Base-by-base conservation (phyloP, 345 rosid genomes). In the Melaleuca quinquenervia region DNA sequence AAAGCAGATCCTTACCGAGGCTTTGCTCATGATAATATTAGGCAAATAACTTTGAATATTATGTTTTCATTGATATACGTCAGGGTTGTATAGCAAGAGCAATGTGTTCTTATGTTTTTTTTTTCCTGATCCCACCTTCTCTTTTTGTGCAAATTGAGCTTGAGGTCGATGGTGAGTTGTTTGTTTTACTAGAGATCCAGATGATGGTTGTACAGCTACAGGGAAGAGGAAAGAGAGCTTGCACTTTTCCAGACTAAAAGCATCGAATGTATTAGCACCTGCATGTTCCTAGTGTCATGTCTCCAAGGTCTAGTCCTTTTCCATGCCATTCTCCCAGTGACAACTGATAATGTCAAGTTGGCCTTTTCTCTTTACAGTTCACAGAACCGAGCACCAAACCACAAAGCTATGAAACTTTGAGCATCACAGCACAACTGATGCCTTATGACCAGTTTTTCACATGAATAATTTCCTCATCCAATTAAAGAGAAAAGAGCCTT, bases 1-100 rank as follows among this genome's bases (percentile, higher is more conserved):
- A 90, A 51, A 91, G 62, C 53, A 93, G 94, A 91, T 94, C 97
- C 14, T 88, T 97, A 75, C 98, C 98, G 12, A 96, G 87, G 91
- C 93, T 96, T 11, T 97, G 99, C 90, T 96, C 98, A 52, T 94
- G 93, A 94, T 86, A 87, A 41, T 41, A 83, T 50, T 62, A 44
- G 52, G 49, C 16, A 48, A 4, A 84, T 82, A 55, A 51, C 80
- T 58, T 85, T 89, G 84, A 87, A 36, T 70, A 48, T 70, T 70
- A 48, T 18, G 48, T 70, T 36, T 70, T 44, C 80, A 18, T 36
- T 32, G 76, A 32, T 32, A 64, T 64, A 32, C 32, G 88, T 89
- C 44, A 24, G 75, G 80, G 54, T 62, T 48, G 82, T 85, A 90
- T 82, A 88, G 91, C 84, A 80, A 84, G 86, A 82, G 82, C 44